Evolutionary conservation across 805 yeast species (phyloP).

Genomic region (Zygotorulaspora danielsina): DNA sequence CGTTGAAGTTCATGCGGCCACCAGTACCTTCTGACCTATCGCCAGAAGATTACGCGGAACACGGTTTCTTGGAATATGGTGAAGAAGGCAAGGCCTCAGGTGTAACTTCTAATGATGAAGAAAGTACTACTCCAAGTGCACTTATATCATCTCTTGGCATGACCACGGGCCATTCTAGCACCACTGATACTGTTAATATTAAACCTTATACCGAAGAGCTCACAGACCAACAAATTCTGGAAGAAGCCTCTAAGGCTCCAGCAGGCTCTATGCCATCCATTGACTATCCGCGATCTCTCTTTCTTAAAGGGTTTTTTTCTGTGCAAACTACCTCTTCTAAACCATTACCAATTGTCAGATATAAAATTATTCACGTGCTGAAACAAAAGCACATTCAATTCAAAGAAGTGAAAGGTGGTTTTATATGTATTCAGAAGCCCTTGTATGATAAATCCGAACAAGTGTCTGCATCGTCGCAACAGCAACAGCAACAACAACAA

Average conservation of each 20-base stretch:
- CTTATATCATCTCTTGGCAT: constrained; percentile 18
- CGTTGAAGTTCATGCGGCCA: constrained; percentile 40
- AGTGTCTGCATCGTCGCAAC: constrained; percentile 1
- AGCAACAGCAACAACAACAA: constrained; percentile 9
- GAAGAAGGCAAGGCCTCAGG: constrained; percentile 56
- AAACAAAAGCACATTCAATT: constrained; percentile 72
- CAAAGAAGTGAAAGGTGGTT: constrained; percentile 91
- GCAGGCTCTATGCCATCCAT: constrained; percentile 88
- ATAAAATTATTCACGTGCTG: constrained; percentile 74
- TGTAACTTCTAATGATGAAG: constrained; percentile 31
- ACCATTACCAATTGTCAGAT: constrained; percentile 81
- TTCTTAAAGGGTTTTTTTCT: constrained; percentile 87
- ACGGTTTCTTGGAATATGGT: constrained; percentile 38
- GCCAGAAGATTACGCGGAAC: constrained; percentile 39
- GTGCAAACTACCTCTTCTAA: constrained; percentile 94
- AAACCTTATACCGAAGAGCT: constrained; percentile 30
- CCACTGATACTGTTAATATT: constrained; percentile 6
- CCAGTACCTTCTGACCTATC: constrained; percentile 35
- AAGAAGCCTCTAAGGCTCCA: constrained; percentile 52
- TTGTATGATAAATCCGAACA: constrained; percentile 38
- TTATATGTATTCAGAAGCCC: constrained; percentile 68
- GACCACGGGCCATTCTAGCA: constrained; percentile 12
- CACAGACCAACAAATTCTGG: constrained; percentile 47
- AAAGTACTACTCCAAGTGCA: constrained; percentile 13
- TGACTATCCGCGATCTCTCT: constrained; percentile 85